Base-by-base conservation (phyloP, 1,139 yeast genomes). In the Diutina neorugosa region DNA sequence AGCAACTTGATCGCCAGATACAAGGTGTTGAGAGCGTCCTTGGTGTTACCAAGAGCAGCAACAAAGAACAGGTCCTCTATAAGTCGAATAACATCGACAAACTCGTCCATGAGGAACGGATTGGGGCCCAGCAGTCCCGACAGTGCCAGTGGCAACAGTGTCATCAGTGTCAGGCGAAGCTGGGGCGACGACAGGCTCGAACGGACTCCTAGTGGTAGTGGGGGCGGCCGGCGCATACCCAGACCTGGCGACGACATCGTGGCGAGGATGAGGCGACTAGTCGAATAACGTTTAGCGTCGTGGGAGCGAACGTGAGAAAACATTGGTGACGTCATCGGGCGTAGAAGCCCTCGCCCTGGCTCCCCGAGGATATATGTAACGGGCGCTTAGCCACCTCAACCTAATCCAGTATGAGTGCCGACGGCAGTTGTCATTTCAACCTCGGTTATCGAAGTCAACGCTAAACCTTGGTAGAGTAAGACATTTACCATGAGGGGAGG, bases 61-160 rank as follows among this genome's bases (percentile, higher is more conserved):
- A 44, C 16, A 16, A 23, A 44, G 34, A 19, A 23, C 34, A 23
- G 34, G 37, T 44, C 34, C 27, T 44, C 48, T n/a, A 44, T 44
- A 2, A 44, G 16, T 1, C 48, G 31, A 27, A 44, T 44, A 16
- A 23, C 48, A 23, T 44, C 48, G 34, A 44, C 48, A 11, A 44
- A 44, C 34, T 44, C 48, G 48, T 44, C 48, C 48, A 44, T 44
- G 4, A 44, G 19, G 34, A 23, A 44, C 48, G 34, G 16, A 20
- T 21, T 27, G 4, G 16, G 19, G 16, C 21, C n/a, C 25, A 14
- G 23, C 46, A 19, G 8, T 6, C 6, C 4, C 46, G 46, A 43
- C 46, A 43, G 16, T 4, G 37, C n/a, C 37, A 31, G 37, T n/a
- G 37, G 37, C n/a, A 14, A 14, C 37, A 31, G 37, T n/a, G 37